These are phyloP conservation scores for Septoria linicola DNA, from an alignment of 2,329 filamentous ascomycete genomes.

Conservation along the genomic window DNA sequence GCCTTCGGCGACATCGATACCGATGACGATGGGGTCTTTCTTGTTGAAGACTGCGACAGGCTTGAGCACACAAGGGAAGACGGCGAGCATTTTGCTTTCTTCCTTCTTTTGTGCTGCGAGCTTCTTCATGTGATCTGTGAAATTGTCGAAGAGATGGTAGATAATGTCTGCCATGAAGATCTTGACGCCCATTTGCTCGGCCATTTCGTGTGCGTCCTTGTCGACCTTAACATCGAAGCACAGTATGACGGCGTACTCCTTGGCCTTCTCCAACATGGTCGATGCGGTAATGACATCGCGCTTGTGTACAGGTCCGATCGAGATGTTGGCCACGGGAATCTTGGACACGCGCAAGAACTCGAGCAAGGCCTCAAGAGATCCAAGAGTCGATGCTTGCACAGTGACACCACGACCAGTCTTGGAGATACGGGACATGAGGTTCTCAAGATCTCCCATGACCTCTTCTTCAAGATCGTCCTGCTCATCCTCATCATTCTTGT, in stretches of 20 bases:
- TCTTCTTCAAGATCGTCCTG: slow-evolving; percentile 89
- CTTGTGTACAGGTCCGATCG: slow-evolving; percentile 96
- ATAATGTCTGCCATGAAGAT: slow-evolving; percentile 99
- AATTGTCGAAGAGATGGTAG: slow-evolving; percentile 95
- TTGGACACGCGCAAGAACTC: slow-evolving; percentile 96
- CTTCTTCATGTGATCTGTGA: slow-evolving; percentile 90
- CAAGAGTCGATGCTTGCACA: slow-evolving; percentile 94
- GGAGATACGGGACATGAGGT: slow-evolving; percentile 85
- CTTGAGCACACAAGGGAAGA: slow-evolving; percentile 91
- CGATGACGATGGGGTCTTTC: slow-evolving; percentile 89
- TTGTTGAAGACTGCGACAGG: slow-evolving; percentile 98
- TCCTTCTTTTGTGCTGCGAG: slow-evolving; percentile 91
- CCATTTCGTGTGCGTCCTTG: slow-evolving; percentile 88
- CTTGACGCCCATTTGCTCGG: slow-evolving; percentile 92
- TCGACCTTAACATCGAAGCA: slow-evolving; percentile 99
- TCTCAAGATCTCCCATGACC: slow-evolving; percentile 90
- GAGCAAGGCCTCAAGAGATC: slow-evolving; percentile 90
- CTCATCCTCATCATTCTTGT: slow-evolving; percentile 78
- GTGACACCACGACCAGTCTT: slow-evolving; percentile 92
- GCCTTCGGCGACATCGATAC: slow-evolving; percentile 93
- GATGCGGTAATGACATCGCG: slow-evolving; percentile 92
- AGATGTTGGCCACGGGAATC: slow-evolving; percentile 96
- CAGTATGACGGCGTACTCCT: slow-evolving; percentile 97
- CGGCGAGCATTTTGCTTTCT: slow-evolving; percentile 89
- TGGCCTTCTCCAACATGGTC: slow-evolving; percentile 92